A percentile compares a stretch with the other conserved stretches of the same genome.
Evolutionary conservation across 2,329 filamentous ascomycete species (phyloP).

Genomic region (Phaeosphaeriaceae sp.): DNA sequence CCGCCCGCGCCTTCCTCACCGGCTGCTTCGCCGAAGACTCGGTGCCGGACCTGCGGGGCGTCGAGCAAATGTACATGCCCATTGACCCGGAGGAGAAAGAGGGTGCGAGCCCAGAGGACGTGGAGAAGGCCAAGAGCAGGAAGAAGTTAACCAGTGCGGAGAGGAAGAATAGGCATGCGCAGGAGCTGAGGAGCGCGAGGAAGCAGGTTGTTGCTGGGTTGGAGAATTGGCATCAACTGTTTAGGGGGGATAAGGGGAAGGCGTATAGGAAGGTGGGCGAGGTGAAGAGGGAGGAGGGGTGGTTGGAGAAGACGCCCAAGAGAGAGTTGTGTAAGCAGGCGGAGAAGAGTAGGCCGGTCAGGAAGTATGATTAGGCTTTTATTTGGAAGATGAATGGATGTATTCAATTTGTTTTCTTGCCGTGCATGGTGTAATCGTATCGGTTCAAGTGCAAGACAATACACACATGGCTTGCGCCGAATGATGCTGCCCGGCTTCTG

Average conservation of each 20-base stretch:
- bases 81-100: constrained; percentile 63
- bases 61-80: constrained; percentile 81
- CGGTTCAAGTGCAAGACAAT: neutral
- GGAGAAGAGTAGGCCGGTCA: constrained; percentile 68
- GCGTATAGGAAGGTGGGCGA: constrained; percentile 84
- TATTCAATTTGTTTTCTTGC: neutral
- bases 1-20: constrained; percentile 87
- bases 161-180: constrained; percentile 61
- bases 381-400: neutral
- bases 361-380: constrained; percentile 41
- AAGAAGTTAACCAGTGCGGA: constrained; percentile 34
- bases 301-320: constrained; percentile 64
- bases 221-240: constrained; percentile 84
- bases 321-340: constrained; percentile 75
- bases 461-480: neutral
- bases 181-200: constrained; percentile 71
- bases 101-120: constrained; percentile 26
- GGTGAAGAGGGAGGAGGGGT: constrained; percentile 68
- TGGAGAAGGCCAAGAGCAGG: constrained; percentile 34
- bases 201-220: constrained; percentile 71
- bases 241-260: constrained; percentile 69
- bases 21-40: constrained; percentile 89
- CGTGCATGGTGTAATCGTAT: too few species aligned
- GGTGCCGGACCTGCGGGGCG: constrained; percentile 82
- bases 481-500: neutral